Percentiles rank a stretch among this genome's conserved stretches.
Evolutionary conservation across 495 filamentous ascomycete genomes (phyloP).

Genomic region (Melanomma pulvis-pyrius): DNA sequence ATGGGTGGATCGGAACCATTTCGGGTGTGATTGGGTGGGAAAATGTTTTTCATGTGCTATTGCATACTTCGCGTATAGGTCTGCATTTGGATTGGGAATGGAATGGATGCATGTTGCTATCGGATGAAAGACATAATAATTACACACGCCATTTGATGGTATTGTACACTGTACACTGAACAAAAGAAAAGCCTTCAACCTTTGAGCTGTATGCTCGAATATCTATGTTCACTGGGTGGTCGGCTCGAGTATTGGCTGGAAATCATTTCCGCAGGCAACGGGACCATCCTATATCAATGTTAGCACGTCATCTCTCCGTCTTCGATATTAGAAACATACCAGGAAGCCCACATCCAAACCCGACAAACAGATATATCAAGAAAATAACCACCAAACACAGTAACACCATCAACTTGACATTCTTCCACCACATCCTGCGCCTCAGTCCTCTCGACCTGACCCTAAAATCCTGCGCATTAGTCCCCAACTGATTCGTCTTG

Average conservation of each 20-base stretch:
- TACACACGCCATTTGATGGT: background rate
- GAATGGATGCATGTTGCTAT: too few relatives aligned
- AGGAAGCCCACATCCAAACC: conserved; percentile 74
- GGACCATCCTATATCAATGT: conserved; percentile 1
- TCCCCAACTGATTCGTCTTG: conserved; percentile 91
- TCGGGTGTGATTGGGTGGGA: too few relatives aligned
- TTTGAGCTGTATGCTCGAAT: background rate
- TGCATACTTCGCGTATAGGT: too few relatives aligned
- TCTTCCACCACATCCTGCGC: conserved; percentile 99
- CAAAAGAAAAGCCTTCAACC: background rate
- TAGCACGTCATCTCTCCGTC: background rate
- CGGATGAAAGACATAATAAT: too few relatives aligned
- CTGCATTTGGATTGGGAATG: too few relatives aligned
- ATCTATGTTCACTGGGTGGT: background rate
- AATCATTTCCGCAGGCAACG: conserved; percentile 2
- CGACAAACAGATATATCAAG: conserved; percentile 77
- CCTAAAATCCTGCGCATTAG: conserved; percentile 83
- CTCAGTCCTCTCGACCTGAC: conserved; percentile 82
- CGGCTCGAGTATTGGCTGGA: background rate
- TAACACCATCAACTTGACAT: conserved; percentile 85
- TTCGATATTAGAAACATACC: conserved; percentile 40
- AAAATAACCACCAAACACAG: conserved; percentile 80
- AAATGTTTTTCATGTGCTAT: too few relatives aligned
- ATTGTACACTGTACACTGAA: background rate
- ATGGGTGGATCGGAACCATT: too few relatives aligned